Conservation (phyloP, 208 protist genomes). For the Crithidia expoeki region DNA sequence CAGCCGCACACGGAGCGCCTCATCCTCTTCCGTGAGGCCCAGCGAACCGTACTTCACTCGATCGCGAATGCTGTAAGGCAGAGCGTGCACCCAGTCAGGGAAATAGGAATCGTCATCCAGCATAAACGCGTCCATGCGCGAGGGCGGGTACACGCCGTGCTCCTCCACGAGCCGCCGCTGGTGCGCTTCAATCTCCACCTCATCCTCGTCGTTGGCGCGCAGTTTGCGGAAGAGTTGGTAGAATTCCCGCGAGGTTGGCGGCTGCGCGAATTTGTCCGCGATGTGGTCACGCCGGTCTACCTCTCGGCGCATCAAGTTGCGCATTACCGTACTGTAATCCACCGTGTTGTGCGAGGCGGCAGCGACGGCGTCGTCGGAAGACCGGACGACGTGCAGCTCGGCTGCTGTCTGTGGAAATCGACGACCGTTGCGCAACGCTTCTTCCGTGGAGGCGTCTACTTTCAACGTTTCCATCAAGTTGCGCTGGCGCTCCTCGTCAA, state of each 20-base stretch:
- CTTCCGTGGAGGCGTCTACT: conserved; percentile 41
- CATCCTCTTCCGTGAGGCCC: conserved; percentile 88
- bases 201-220: conserved; percentile 58
- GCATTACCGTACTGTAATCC: conserved; percentile 48
- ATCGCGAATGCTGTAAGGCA: conserved; percentile 85
- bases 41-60: conserved; percentile 89
- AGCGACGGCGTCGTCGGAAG: conserved; percentile 41
- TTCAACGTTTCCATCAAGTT: conserved; percentile 37
- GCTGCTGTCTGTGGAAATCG: conserved; percentile 33
- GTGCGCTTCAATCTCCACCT: conserved; percentile 57
- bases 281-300: conserved; percentile 73
- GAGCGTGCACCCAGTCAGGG: conserved; percentile 82
- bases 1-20: conserved; percentile 78
- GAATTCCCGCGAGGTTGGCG: conserved; percentile 77
- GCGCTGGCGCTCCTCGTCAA: conserved; percentile 44
- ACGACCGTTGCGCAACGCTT: conserved; percentile 41
- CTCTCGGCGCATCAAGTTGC: conserved; percentile 63
- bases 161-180: conserved; percentile 78
- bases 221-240: conserved; percentile 61
- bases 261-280: conserved; percentile 75
- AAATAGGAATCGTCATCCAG: conserved; percentile 87
- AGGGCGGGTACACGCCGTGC: conserved; percentile 73
- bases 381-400: conserved; percentile 39
- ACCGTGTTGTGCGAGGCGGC: not conserved
- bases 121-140: conserved; percentile 89